A percentile compares a stretch with the other conserved stretches of the same genome.
Evolutionary conservation across 225 moss, liverwort and hornwort species (phyloP).

Genomic region (Marchantia paleacea): DNA sequence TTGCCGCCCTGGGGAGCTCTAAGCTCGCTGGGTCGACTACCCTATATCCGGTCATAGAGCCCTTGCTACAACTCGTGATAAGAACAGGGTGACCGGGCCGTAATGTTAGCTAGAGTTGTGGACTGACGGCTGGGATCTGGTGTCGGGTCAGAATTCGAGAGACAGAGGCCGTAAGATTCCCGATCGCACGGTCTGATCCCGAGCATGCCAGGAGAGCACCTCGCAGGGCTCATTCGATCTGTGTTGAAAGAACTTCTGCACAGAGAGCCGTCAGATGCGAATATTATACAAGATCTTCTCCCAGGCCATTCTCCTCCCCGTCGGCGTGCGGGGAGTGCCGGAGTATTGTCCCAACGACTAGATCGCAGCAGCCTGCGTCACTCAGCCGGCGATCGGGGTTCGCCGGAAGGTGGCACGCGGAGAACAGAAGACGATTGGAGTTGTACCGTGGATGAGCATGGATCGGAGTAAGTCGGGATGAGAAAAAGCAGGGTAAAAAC

Average conservation of each 20-base stretch:
- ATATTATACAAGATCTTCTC: not conserved
- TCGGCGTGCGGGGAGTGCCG: not conserved
- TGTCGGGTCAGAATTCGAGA: not conserved
- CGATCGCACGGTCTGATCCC: constrained; percentile 7
- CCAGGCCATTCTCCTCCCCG: not conserved
- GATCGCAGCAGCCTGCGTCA: not conserved
- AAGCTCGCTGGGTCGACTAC: constrained; percentile 4
- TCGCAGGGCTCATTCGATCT: not conserved
- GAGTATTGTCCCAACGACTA: constrained; percentile 3
- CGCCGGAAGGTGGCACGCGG: not conserved
- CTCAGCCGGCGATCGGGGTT: not conserved
- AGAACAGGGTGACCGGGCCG: constrained; percentile 15
- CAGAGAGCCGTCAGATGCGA: constrained; percentile 9
- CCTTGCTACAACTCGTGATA: constrained; percentile 6
- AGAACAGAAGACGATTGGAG: not conserved
- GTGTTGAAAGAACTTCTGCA: not conserved
- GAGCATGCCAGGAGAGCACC: not conserved
- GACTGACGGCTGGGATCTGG: constrained; percentile 15
- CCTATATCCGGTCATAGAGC: not conserved
- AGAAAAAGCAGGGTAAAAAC: constrained; percentile 5
- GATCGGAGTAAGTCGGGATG: not conserved
- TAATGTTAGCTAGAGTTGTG: not conserved
- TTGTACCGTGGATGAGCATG: not conserved
- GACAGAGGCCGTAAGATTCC: not conserved
- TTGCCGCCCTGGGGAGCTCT: not conserved